Evolutionary conservation across 257 asterid genomes (phyloP).

Genomic region (Salvia rosmarinus): DNA sequence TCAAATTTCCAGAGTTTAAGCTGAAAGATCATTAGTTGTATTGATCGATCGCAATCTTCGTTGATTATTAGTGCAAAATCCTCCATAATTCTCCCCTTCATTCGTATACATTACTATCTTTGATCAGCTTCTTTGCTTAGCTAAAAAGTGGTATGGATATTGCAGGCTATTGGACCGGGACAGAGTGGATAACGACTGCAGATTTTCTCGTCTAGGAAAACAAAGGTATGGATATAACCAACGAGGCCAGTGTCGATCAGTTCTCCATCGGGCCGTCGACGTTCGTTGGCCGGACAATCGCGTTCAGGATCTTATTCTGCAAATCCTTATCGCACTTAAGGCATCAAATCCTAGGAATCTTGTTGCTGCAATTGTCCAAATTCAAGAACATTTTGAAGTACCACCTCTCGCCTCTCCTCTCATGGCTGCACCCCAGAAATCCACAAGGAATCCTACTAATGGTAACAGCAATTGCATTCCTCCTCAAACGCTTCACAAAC

Average conservation of each 20-base stretch:
- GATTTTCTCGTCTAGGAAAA: too few relatives aligned
- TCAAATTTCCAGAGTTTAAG: too few relatives aligned
- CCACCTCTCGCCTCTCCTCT: constrained; percentile 52
- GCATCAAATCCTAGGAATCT: constrained; percentile 43
- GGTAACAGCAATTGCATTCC: constrained; percentile 67
- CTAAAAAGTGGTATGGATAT: too few relatives aligned
- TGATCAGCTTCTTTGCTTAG: too few relatives aligned
- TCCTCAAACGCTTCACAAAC: constrained; percentile 64
- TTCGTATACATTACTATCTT: too few relatives aligned
- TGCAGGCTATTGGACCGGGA: too few relatives aligned
- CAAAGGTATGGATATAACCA: constrained; percentile 86
- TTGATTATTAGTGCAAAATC: too few relatives aligned
- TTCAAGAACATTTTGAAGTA: constrained; percentile 31
- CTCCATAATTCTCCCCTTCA: too few relatives aligned
- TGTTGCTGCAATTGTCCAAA: constrained; percentile 39
- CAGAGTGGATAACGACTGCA: too few relatives aligned
- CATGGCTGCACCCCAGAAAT: constrained; percentile 86
- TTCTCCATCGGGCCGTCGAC: constrained; percentile 86
- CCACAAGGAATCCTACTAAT: constrained; percentile 79
- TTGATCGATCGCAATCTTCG: too few relatives aligned
- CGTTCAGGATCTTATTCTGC: constrained; percentile 75
- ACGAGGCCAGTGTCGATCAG: constrained; percentile 79
- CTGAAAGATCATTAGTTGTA: too few relatives aligned
- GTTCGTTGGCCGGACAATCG: constrained; percentile 72
- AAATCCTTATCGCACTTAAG: constrained; percentile 66